A percentile compares a stretch with the other conserved stretches of the same genome.
Evolutionary conservation across 768 basidiomycete species (phyloP).

Genomic region (Candolleomyces eurysporus): DNA sequence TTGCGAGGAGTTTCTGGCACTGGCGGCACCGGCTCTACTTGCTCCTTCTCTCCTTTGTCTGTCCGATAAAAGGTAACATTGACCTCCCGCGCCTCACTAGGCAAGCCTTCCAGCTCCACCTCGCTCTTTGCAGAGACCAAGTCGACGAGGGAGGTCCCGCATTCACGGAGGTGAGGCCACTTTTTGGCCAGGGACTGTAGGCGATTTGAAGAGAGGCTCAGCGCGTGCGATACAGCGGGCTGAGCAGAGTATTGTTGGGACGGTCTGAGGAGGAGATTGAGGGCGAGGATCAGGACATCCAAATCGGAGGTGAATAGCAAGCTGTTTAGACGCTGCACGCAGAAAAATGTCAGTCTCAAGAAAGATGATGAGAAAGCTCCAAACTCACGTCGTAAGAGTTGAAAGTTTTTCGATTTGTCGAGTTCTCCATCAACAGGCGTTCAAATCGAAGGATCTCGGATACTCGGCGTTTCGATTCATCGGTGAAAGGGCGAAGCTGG

Average conservation of each 20-base stretch:
- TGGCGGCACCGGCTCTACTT: constrained; percentile 45
- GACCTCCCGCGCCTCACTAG: constrained; percentile 73
- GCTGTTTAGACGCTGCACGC: constrained; percentile 77
- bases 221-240: constrained; percentile 76
- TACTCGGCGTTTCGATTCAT: constrained; percentile 68
- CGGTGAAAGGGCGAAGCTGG: constrained; percentile 77
- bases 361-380: constrained; percentile 9
- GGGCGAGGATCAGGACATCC: constrained; percentile 78
- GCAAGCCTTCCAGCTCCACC: constrained; percentile 58
- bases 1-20: constrained; percentile 51
- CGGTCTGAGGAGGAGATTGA: constrained; percentile 87
- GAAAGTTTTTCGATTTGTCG: constrained; percentile 96
- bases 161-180: constrained; percentile 81
- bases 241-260: constrained; percentile 93
- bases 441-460: constrained; percentile 87
- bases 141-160: constrained; percentile 73
- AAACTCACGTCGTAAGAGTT: constrained; percentile 90
- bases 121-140: constrained; percentile 57
- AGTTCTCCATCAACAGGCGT: constrained; percentile 90
- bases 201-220: constrained; percentile 79
- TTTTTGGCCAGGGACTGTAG: constrained; percentile 81
- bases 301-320: constrained; percentile 87
- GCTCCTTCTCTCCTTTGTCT: constrained; percentile 45
- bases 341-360: constrained; percentile 8
- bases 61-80: constrained; percentile 80